Evolutionary conservation across 2,329 filamentous ascomycete species (phyloP).

Genomic region (Xylariaceae sp.): DNA sequence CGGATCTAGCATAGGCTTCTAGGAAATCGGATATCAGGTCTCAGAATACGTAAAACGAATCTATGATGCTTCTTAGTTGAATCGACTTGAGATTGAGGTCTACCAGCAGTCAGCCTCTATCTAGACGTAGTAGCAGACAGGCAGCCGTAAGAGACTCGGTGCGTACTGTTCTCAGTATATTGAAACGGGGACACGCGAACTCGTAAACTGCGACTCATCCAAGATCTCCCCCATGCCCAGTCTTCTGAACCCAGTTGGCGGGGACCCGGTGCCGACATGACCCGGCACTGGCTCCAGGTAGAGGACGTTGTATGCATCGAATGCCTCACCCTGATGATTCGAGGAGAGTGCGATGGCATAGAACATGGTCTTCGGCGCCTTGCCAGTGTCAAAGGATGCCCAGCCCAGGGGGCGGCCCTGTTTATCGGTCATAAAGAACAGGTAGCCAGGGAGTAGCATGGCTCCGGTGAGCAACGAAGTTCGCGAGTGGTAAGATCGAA

Average conservation of each 20-base stretch:
- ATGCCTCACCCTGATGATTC: background rate
- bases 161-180: background rate
- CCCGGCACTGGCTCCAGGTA: background rate
- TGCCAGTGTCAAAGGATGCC: background rate
- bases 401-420: background rate
- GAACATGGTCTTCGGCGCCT: background rate
- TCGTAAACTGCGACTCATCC: background rate
- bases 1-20: no score
- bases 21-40: no score
- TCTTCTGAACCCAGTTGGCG: background rate
- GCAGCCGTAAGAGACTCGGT: no score
- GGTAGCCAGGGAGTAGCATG: background rate
- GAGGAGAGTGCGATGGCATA: background rate
- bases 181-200: background rate
- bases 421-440: background rate
- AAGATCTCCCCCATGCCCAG: background rate
- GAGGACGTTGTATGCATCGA: background rate
- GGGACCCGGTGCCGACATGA: background rate
- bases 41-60: no score
- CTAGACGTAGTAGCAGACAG: no score
- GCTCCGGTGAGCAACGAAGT: background rate
- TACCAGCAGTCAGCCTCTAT: no score
- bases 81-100: no score
- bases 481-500: background rate
- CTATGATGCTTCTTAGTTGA: no score